phyloP scores from a whole-genome alignment of 108 stramenopile genomes.

The Heterococcus sp. region DNA sequence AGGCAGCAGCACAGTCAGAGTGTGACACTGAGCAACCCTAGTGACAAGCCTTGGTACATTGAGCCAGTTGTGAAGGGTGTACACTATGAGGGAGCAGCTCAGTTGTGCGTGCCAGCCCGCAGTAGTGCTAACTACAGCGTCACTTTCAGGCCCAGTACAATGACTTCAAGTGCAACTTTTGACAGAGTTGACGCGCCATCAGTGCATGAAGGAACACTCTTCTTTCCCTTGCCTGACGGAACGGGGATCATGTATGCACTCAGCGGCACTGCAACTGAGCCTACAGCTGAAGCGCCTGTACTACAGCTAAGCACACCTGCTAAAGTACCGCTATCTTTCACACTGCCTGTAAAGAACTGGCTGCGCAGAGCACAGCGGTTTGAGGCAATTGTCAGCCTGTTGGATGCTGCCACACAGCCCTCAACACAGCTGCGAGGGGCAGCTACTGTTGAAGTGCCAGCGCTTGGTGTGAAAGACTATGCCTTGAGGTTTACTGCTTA shows the following conservation, averaged over 20 bases:
- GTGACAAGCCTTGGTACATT: slow-evolving; percentile 58
- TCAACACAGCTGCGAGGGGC: slow-evolving; percentile 55
- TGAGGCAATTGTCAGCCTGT: slow-evolving; percentile 6
- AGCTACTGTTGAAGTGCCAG: slow-evolving; percentile 56
- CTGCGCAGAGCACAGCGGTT: slow-evolving; percentile 50
- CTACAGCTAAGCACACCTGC: slow-evolving; percentile 48
- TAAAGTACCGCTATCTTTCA: slow-evolving; percentile 50
- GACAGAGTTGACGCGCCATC: slow-evolving; percentile 2
- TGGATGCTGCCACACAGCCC: slow-evolving; percentile 6
- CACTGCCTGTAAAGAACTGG: slow-evolving; percentile 61
- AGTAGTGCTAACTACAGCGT: slow-evolving; percentile 47
- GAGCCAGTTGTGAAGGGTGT: slow-evolving; percentile 44
- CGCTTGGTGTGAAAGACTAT: slow-evolving; percentile 53
- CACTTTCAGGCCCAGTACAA: slow-evolving; percentile 58
- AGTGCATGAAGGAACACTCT: slow-evolving; percentile 51
- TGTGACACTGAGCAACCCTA: slow-evolving; percentile 52
- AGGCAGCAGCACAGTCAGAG: slow-evolving; percentile 14
- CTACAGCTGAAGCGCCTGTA: slow-evolving; percentile 41
- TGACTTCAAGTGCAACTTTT: slow-evolving; percentile 56
- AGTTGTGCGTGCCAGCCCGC: slow-evolving; percentile 56
- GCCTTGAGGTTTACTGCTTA: slow-evolving; percentile 54
- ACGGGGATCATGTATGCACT: slow-evolving; percentile 57
- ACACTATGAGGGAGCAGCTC: slow-evolving; percentile 49
- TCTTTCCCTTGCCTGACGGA: slow-evolving; percentile 65
- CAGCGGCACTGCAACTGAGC: slow-evolving; percentile 50